Evolutionary conservation across 495 filamentous ascomycete species (phyloP), one percentile per base, ranked within the genome.

Genomic region (Gamarada debralockiae): DNA sequence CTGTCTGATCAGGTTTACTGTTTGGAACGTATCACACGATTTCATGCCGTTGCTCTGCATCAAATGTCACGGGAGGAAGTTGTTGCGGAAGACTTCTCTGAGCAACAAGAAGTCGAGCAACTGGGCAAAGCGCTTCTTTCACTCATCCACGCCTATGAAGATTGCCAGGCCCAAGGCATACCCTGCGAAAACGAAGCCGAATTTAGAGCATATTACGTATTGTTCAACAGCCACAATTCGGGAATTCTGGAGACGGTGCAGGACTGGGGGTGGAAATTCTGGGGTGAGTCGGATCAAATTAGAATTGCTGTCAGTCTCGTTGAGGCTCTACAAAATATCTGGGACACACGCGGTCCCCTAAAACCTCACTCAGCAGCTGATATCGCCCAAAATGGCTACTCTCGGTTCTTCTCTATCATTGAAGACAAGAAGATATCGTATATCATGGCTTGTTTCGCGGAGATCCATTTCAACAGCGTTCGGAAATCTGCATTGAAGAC

Each of bases 81-180:
- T 43, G 68, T 73, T 10, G 77, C 84, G 38, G 81, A 86, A 38
- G 83, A 81, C n/a, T 97, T 96, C 62, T 84, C 85, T 36, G 81
- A 82, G 44, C 87, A 91, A 48, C 92, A 97, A 66, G 95, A 99
- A 65, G 79, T 89, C 18, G 92, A 99, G 67, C 95, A 97, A 61
- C 77, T 99, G 13, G 85, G 87, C 58, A 88, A 91, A 59, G 88
- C 92, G 0, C 77, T 97, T 45, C 75, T 93, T 5, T 95, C 92
- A 0, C 73, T 99, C 3, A 87, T 90, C 64, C 87, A 95, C 54
- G 85, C 91, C 52, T 96, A 95, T 62, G 90, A 95, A 48, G 85
- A 90, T 53, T 85, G 84, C 63, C 70, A 67, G 18, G 66, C 69
- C 15, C 72, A 73, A 44, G 62, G 61, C 1, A 70, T 79, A 20